Conservation (phyloP, 768 basidiomycete genomes). For the Rhodosporidiobolus sp. region DNA sequence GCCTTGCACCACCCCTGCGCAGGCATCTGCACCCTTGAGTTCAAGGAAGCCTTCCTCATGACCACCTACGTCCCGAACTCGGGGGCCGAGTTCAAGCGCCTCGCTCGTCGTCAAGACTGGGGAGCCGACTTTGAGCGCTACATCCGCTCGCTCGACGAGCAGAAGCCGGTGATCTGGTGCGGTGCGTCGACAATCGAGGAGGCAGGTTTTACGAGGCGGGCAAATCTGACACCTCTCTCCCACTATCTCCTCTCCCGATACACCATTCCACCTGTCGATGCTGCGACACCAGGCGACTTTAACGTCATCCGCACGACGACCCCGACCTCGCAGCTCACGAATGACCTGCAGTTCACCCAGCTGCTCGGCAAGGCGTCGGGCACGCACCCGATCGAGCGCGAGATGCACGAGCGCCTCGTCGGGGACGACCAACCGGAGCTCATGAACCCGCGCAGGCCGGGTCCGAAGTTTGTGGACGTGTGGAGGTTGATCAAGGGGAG, state of each 20-base stretch:
- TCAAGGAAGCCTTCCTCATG: slow-evolving; percentile 63
- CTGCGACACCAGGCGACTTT: slow-evolving; percentile 61
- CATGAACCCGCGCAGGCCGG: slow-evolving; percentile 16
- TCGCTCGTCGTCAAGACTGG: slow-evolving; percentile 74
- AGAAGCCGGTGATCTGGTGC: slow-evolving; percentile 82
- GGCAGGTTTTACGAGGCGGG: too few relatives aligned
- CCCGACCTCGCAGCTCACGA: slow-evolving; percentile 76
- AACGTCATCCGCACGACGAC: slow-evolving; percentile 80
- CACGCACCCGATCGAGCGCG: slow-evolving; percentile 50
- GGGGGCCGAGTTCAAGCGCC: slow-evolving; percentile 63
- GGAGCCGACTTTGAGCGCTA: slow-evolving; percentile 69
- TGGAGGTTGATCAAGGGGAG: slow-evolving; percentile 67
- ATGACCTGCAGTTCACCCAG: slow-evolving; percentile 46
- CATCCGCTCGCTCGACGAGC: slow-evolving; percentile 66
- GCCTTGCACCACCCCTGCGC: too few relatives aligned
- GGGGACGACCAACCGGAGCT: slow-evolving; percentile 6
- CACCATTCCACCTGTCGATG: too few relatives aligned
- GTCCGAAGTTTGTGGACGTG: slow-evolving; percentile 63
- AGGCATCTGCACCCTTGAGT: slow-evolving; percentile 75
- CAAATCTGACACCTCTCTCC: too few relatives aligned
- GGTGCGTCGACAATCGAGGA: too few relatives aligned
- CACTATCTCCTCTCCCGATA: too few relatives aligned
- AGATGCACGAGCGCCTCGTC: slow-evolving; percentile 44
- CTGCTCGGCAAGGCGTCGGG: slow-evolving; percentile 5
- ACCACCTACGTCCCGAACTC: slow-evolving; percentile 68